These are phyloP conservation scores for Rhytidiadelphus loreus DNA, from an alignment of 225 moss, liverwort and hornwort genomes.

Conservation along the genomic window DNA sequence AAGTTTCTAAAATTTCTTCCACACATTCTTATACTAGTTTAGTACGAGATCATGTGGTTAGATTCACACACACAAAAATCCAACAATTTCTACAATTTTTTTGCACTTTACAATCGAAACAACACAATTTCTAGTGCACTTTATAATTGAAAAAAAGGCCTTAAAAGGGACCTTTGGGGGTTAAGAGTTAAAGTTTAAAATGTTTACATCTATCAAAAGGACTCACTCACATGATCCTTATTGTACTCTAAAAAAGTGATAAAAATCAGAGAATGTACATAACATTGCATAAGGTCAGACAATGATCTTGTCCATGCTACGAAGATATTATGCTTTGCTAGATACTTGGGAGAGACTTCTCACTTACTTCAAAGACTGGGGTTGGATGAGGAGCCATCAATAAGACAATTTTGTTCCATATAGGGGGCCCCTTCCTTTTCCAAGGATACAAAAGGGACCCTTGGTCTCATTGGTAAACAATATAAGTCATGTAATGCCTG, in stretches of 20 bases:
- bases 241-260: background rate
- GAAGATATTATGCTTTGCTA: background rate
- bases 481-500: background rate
- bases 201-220: rapidly evolving
- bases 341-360: background rate
- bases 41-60: no score
- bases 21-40: background rate
- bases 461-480: background rate
- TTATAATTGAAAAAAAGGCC: no score
- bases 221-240: no score
- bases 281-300: background rate
- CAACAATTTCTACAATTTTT: background rate
- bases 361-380: background rate
- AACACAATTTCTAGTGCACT: background rate
- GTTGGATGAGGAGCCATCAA: background rate
- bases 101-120: background rate
- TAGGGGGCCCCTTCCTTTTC: background rate
- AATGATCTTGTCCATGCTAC: background rate
- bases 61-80: no score
- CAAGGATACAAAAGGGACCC: background rate
- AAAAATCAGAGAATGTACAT: background rate
- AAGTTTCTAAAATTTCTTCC: background rate
- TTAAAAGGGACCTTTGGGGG: no score
- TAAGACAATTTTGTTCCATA: background rate
- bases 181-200: rapidly evolving